Conservation (phyloP, 345 rosid species). For the Camelina neglecta region DNA sequence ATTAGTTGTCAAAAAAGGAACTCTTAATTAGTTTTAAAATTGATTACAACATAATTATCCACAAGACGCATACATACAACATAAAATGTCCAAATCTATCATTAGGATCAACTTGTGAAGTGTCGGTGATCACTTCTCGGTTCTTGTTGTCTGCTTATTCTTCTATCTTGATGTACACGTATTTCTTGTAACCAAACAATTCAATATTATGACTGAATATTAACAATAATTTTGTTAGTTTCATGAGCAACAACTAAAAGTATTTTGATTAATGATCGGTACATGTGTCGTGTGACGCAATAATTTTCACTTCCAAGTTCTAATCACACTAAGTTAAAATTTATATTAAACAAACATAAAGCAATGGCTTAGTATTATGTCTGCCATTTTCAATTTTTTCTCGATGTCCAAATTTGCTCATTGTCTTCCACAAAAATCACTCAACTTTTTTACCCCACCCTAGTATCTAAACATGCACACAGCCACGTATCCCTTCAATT, state of each 20-base stretch:
- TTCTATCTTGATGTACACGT: slow-evolving; percentile 15
- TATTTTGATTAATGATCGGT: slow-evolving; percentile 15
- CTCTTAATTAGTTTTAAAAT: slow-evolving; percentile 23
- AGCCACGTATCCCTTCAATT: slow-evolving; percentile 40
- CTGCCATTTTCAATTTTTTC: slow-evolving; percentile 43
- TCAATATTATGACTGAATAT: slow-evolving; percentile 21
- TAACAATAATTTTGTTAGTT: slow-evolving; percentile 40
- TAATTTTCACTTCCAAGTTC: slow-evolving; percentile 32
- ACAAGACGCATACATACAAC: slow-evolving; percentile 30
- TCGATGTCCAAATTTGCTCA: slow-evolving; percentile 36
- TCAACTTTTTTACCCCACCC: slow-evolving; percentile 48
- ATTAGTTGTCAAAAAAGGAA: slow-evolving; percentile 9
- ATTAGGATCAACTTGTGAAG: slow-evolving; percentile 32
- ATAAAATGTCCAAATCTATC: slow-evolving; percentile 4
- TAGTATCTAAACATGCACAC: slow-evolving; percentile 41
- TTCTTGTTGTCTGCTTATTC: slow-evolving; percentile 36
- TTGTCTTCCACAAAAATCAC: slow-evolving; percentile 44
- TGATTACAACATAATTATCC: slow-evolving; percentile 39
- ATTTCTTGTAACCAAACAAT: slow-evolving; percentile 5
- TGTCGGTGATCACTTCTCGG: slow-evolving; percentile 37
- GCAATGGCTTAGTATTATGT: slow-evolving; percentile 39
- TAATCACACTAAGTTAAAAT: slow-evolving; percentile 26
- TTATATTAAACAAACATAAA: slow-evolving; percentile 10
- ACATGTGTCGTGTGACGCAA: slow-evolving; percentile 41
- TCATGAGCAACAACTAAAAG: slow-evolving; percentile 29